Base-by-base conservation (phyloP, 2,329 filamentous ascomycete species). In the Cladobotryum protrusum region DNA sequence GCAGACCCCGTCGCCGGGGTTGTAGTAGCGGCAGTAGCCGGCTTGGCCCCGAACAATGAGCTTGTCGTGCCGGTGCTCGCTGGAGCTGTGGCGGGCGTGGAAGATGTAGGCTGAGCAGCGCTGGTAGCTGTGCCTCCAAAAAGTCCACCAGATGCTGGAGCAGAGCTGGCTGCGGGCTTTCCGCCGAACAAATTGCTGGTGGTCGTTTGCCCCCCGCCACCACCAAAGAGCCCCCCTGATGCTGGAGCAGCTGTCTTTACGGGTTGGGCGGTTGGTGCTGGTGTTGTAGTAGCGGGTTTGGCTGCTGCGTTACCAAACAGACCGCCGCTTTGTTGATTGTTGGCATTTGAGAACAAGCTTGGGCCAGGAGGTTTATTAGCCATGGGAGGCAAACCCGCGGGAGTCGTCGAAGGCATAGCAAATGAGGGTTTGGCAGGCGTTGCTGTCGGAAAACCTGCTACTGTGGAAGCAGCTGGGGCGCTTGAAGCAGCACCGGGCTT, bases 351-450 rank as follows among this genome's bases (percentile, higher is more conserved):
- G 37, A 53, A 53, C 34, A 52, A 19, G n/a, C 44, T 45, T 18
- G 46, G 35, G 15, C 49, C 35, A 24, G 57, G 54, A 47, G 64
- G 55, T 50, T 65, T 64, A n/a, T 61, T 54, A 48, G 67, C 69
- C 5, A 67, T 59, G 1, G 77, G 76, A 49, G 78, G 78, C n/a
- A 74, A 72, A 34, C 78, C 78, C 18, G 77, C 77, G 14, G 78
- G 77, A 34, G 78, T 80, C 2, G 77, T 80, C 15, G 77, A 80
- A 48, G 69, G 67, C 33, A 78, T 58, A n/a, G 63, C 57, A 49
- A 78, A 72, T 47, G 69, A 52, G 14, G 75, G 71, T 61, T 79
- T 79, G n/a, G 67, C 66, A 19, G 67, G 63, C 45, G 70, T 69
- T 17, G 67, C 61, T 18, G 70, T 56, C 4, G 37, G 15, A 62